Conservation (phyloP, 495 filamentous ascomycete species). For the Podospora anserina region DNA sequence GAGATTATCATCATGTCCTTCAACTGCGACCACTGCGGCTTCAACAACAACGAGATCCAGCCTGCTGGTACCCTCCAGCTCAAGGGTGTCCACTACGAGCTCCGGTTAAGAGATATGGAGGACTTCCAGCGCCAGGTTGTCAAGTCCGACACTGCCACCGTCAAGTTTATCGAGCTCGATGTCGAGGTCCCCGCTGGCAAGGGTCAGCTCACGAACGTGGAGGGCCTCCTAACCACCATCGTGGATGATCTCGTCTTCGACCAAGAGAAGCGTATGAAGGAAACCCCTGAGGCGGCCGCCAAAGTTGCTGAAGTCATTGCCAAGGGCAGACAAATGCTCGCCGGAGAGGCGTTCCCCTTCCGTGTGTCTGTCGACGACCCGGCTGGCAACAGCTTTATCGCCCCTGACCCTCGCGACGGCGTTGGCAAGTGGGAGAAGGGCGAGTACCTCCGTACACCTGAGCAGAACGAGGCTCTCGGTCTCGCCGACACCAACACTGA, state of each 20-base stretch:
- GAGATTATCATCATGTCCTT: constrained; percentile 98
- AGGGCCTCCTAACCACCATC: constrained; percentile 76
- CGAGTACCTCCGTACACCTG: constrained; percentile 75
- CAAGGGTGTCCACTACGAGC: constrained; percentile 73
- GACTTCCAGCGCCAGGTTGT: constrained; percentile 86
- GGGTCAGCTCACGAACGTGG: constrained; percentile 86
- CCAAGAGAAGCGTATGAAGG: constrained; percentile 69
- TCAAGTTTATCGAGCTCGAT: constrained; percentile 79
- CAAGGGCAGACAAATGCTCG: constrained; percentile 68
- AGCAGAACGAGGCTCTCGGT: constrained; percentile 80
- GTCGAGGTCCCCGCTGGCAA: constrained; percentile 87
- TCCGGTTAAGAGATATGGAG: constrained; percentile 62
- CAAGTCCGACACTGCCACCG: constrained; percentile 79
- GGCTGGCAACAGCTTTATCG: constrained; percentile 96
- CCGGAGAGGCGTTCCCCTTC: constrained; percentile 78
- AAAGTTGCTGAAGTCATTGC: constrained; percentile 71
- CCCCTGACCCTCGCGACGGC: constrained; percentile 70
- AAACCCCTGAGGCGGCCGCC: constrained; percentile 68
- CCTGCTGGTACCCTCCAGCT: constrained; percentile 87
- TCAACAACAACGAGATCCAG: constrained; percentile 88
- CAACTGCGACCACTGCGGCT: constrained; percentile 80
- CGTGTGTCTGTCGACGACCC: constrained; percentile 81
- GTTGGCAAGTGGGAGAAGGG: constrained; percentile 77
- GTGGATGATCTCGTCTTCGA: constrained; percentile 70
- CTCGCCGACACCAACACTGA: constrained; percentile 47